These are phyloP conservation scores for Yamadazyma atlantica DNA, from an alignment of 1,139 yeast genomes.

Conservation along the genomic window DNA sequence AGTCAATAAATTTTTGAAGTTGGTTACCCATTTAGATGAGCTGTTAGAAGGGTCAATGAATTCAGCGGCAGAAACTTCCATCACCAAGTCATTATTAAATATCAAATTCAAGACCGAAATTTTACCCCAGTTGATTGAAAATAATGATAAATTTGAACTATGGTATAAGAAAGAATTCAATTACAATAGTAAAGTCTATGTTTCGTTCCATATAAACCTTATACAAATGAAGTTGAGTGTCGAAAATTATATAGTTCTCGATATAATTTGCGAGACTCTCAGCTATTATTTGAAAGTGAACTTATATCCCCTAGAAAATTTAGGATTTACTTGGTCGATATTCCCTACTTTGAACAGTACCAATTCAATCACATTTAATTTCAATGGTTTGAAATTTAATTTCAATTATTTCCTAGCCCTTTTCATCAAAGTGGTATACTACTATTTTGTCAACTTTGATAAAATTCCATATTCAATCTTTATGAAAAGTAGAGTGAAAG, in stretches of 20 bases:
- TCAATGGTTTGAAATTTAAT: slow-evolving; percentile 49
- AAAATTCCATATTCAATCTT: slow-evolving; percentile 30
- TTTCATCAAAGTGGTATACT: slow-evolving; percentile 21
- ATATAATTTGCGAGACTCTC: slow-evolving; percentile 48
- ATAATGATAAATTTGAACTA: slow-evolving; percentile 31
- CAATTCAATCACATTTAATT: slow-evolving; percentile 45
- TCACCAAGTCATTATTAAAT: slow-evolving; percentile 3
- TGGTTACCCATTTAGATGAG: neutral
- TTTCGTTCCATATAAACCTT: slow-evolving; percentile 43
- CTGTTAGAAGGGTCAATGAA: neutral
- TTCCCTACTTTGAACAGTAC: slow-evolving; percentile 52
- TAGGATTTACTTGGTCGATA: slow-evolving; percentile 57
- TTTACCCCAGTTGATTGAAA: slow-evolving; percentile 9
- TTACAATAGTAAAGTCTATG: slow-evolving; percentile 25
- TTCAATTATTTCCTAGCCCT: slow-evolving; percentile 25
- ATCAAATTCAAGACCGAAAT: slow-evolving; percentile 4
- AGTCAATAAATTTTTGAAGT: slow-evolving; percentile 5
- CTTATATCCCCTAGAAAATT: slow-evolving; percentile 50
- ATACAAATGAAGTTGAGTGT: slow-evolving; percentile 3
- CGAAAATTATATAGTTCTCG: slow-evolving; percentile 26
- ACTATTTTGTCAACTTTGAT: slow-evolving; percentile 13
- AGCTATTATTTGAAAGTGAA: slow-evolving; percentile 34
- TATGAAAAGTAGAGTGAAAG: slow-evolving; percentile 41
- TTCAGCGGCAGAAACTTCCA: neutral
- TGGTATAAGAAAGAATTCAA: slow-evolving; percentile 47